phyloP scores from a whole-genome alignment of 345 rosid species.

The Populus euphratica region DNA sequence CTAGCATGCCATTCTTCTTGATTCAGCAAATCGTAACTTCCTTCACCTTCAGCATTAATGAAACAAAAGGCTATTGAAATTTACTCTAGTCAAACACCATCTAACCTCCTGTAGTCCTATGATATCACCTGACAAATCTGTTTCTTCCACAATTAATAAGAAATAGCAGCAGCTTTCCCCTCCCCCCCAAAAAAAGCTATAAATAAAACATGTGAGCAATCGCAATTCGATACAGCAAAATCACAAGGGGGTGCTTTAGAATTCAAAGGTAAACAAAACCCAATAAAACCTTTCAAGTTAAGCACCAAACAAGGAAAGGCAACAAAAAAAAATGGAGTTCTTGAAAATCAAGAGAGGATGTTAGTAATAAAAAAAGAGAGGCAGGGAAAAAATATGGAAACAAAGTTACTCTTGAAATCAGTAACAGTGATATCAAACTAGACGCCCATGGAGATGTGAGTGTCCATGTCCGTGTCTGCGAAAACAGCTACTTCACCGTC shows the following conservation, averaged over 20 bases:
- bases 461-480: constrained; percentile 51
- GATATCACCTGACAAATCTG: neutral
- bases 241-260: neutral
- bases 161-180: neutral
- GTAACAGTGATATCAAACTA: constrained; percentile 39
- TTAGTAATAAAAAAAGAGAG: neutral
- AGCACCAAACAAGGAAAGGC: neutral
- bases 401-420: constrained; percentile 49
- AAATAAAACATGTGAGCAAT: neutral
- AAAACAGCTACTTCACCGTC: constrained; percentile 47
- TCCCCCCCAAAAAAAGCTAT: too few relatives aligned
- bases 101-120: neutral
- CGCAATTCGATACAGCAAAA: neutral
- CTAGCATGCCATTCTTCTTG: neutral
- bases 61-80: neutral
- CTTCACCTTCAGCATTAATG: neutral
- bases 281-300: neutral
- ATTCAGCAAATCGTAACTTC: neutral
- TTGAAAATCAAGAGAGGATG: constrained; percentile 1
- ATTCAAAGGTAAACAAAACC: neutral
- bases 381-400: neutral
- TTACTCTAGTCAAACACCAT: neutral
- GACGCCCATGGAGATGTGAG: constrained; percentile 53
- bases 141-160: neutral
- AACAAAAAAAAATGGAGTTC: too few relatives aligned